A percentile compares a stretch with the other conserved stretches of the same genome.
Conservation (phyloP, 2,329 filamentous ascomycete genomes). For the Fusarium penzigii region DNA sequence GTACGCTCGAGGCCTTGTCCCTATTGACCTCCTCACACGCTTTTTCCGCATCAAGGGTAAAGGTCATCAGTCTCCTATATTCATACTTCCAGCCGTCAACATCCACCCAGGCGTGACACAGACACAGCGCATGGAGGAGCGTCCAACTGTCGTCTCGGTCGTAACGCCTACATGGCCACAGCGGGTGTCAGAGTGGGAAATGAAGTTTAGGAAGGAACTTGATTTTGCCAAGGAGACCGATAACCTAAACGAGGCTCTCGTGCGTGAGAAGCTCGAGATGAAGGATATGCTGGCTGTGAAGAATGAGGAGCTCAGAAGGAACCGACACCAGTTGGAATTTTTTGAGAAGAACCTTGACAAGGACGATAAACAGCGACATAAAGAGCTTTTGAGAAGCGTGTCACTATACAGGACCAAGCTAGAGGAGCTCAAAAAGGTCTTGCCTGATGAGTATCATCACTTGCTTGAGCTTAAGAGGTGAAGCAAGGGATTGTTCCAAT, state of each 20-base stretch:
- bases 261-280: conserved; percentile 24
- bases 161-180: conserved; percentile 33
- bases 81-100: conserved; percentile 52
- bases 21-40: conserved; percentile 51
- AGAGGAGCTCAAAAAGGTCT: conserved; percentile 11
- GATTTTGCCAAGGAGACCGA: conserved; percentile 21
- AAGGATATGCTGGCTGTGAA: conserved; percentile 18
- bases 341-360: conserved; percentile 14
- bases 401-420: conserved; percentile 16
- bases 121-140: conserved; percentile 47
- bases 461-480: conserved; percentile 1
- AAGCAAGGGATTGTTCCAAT: too few species aligned
- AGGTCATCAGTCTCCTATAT: conserved; percentile 47
- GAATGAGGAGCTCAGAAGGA: conserved; percentile 20
- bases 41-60: conserved; percentile 53
- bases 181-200: conserved; percentile 36
- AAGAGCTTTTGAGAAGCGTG: conserved; percentile 4
- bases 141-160: conserved; percentile 41
- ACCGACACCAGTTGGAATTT: conserved; percentile 17
- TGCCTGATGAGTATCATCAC: conserved; percentile 10
- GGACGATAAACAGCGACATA: conserved; percentile 1
- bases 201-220: conserved; percentile 23
- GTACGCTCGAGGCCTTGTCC: conserved; percentile 47
- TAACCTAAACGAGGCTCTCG: conserved; percentile 16
- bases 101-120: conserved; percentile 46